Evolutionary conservation across 2,329 filamentous ascomycete genomes (phyloP).

Genomic region (Trichoderma hamatum): DNA sequence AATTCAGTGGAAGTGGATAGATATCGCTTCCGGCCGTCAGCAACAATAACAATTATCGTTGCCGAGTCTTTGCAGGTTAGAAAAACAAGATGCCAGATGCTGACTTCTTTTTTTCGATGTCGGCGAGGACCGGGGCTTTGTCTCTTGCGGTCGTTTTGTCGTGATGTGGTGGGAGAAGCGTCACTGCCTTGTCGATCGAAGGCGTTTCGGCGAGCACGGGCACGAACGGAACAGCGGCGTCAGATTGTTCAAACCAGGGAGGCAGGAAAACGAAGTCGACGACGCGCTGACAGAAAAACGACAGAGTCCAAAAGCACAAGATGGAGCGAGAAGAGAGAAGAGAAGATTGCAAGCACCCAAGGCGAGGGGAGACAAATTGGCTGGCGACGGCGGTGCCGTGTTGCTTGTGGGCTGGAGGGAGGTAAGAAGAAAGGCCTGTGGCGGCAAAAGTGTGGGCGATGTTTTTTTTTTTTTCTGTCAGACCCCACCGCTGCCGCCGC

Average conservation of each 20-base stretch:
- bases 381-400: slow-evolving; percentile 48
- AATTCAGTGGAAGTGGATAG: background rate
- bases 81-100: background rate
- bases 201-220: slow-evolving; percentile 17
- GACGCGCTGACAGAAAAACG: slow-evolving; percentile 17
- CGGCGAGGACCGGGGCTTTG: slow-evolving; percentile 19
- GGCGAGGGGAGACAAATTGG: slow-evolving; percentile 41
- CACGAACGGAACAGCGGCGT: slow-evolving; percentile 4
- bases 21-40: background rate
- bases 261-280: slow-evolving; percentile 15
- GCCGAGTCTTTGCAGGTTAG: background rate
- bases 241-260: slow-evolving; percentile 3
- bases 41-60: slow-evolving; percentile 7
- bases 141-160: slow-evolving; percentile 4
- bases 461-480: slow-evolving; percentile 28
- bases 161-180: slow-evolving; percentile 16
- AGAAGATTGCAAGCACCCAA: slow-evolving; percentile 47
- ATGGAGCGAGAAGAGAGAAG: slow-evolving; percentile 36
- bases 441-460: slow-evolving; percentile 31
- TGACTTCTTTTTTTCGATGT: slow-evolving; percentile 7
- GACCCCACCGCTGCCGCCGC: slow-evolving; percentile 17
- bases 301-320: slow-evolving; percentile 28
- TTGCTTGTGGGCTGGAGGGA: slow-evolving; percentile 38
- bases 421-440: slow-evolving; percentile 32
- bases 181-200: slow-evolving; percentile 23